A percentile compares a stretch with the other conserved stretches of the same genome.
Evolutionary conservation across 768 basidiomycete genomes (phyloP).

Genomic region (Rubroboletus pulcherrimus): DNA sequence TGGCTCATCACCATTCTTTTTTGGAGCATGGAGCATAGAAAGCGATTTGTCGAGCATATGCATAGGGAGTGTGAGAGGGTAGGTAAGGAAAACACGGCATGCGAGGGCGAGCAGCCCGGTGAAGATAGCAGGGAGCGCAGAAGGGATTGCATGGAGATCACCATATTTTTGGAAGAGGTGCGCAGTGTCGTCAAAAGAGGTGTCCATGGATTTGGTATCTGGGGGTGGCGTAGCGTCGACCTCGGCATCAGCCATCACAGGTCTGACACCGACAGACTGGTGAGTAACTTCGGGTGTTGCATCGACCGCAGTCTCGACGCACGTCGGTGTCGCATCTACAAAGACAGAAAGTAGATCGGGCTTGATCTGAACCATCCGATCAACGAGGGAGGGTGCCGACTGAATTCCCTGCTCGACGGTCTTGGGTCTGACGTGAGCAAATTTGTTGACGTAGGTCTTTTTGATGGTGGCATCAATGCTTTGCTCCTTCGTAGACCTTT

Average conservation of each 20-base stretch:
- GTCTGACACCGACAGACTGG: slow-evolving; percentile 28
- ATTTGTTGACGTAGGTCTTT: slow-evolving; percentile 37
- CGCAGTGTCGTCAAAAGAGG: slow-evolving; percentile 21
- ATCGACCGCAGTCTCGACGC: slow-evolving; percentile 44
- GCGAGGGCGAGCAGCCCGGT: slow-evolving; percentile 43
- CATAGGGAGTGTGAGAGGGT: slow-evolving; percentile 50
- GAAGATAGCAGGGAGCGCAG: slow-evolving; percentile 27
- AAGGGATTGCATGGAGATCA: slow-evolving; percentile 32
- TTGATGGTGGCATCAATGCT: slow-evolving; percentile 52
- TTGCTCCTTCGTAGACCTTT: slow-evolving; percentile 33
- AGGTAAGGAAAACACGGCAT: slow-evolving; percentile 45
- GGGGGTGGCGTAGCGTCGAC: slow-evolving; percentile 31
- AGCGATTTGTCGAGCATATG: slow-evolving; percentile 35
- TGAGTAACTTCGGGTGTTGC: slow-evolving; percentile 37
- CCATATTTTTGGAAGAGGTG: slow-evolving; percentile 21
- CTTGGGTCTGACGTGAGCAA: slow-evolving; percentile 39
- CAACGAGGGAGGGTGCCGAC: slow-evolving; percentile 34
- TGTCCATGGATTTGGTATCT: slow-evolving; percentile 20
- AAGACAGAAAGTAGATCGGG: slow-evolving; percentile 39
- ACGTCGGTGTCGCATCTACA: slow-evolving; percentile 52
- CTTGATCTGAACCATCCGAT: slow-evolving; percentile 38
- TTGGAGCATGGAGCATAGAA: slow-evolving; percentile 31
- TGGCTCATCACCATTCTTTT: slow-evolving; percentile 28
- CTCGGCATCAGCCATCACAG: slow-evolving; percentile 28
- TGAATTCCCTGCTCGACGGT: slow-evolving; percentile 36